A percentile compares a stretch with the other conserved stretches of the same genome.
phyloP scores from a whole-genome alignment of 176 grass and related monocot species.

The Dendrocalamus sinicus region DNA sequence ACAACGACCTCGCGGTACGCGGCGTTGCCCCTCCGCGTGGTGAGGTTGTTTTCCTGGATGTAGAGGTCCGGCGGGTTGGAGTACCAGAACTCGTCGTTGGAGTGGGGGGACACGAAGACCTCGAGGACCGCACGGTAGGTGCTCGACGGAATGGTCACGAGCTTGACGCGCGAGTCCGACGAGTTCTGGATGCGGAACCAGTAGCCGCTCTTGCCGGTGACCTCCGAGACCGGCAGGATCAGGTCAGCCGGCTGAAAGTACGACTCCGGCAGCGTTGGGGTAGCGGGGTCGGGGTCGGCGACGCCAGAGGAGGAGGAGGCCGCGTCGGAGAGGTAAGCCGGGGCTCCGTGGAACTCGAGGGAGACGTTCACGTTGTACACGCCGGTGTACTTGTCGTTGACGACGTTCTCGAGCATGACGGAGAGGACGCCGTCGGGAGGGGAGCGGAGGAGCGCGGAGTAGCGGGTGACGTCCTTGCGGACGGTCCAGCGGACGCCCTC shows the following conservation, averaged over 20 bases:
- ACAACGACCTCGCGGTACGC: constrained; percentile 82
- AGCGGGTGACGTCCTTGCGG: constrained; percentile 78
- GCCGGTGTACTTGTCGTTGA: constrained; percentile 76
- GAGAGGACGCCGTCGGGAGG: constrained; percentile 53
- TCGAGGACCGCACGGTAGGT: constrained; percentile 79
- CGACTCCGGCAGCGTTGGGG: neutral
- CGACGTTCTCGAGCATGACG: constrained; percentile 97
- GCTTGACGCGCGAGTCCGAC: constrained; percentile 46
- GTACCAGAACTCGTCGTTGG: constrained; percentile 94
- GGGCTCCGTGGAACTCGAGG: constrained; percentile 64
- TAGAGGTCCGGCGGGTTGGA: constrained; percentile 87
- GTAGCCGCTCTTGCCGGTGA: constrained; percentile 51
- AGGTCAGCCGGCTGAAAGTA: constrained; percentile 65
- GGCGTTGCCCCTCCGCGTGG: constrained; percentile 67
- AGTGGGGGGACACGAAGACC: constrained; percentile 79
- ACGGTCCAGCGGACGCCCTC: constrained; percentile 75
- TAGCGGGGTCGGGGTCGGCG: neutral
- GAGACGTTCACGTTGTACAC: constrained; percentile 77
- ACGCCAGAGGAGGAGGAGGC: neutral
- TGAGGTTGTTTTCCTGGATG: constrained; percentile 82
- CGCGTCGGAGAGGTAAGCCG: constrained; percentile 22
- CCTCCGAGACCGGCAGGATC: constrained; percentile 72
- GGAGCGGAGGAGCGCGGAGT: constrained; percentile 61
- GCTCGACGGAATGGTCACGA: constrained; percentile 61
- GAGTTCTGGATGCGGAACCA: constrained; percentile 85